Conservation (phyloP, 129 eudicot species). For the Artemisia annua region DNA sequence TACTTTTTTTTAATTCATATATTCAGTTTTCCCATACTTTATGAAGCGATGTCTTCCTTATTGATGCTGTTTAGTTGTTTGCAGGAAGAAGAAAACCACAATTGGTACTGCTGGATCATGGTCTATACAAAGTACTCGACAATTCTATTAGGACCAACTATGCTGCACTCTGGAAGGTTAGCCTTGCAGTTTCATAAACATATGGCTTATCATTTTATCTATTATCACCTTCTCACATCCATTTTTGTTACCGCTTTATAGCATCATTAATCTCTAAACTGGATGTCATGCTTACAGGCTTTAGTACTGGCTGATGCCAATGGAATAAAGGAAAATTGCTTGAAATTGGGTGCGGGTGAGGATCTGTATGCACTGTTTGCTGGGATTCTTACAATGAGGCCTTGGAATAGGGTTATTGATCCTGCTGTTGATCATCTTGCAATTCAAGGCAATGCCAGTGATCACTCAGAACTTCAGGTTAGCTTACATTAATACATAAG, state of each 20-base stretch:
- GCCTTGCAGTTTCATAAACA: neutral
- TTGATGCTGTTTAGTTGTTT: constrained; percentile 4
- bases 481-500: neutral
- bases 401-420: constrained; percentile 86
- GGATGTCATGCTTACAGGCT: constrained; percentile 49
- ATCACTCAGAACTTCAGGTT: constrained; percentile 91
- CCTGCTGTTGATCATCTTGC: constrained; percentile 87
- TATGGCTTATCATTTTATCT: neutral
- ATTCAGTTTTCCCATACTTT: neutral
- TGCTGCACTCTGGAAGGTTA: constrained; percentile 94
- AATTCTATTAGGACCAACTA: constrained; percentile 59
- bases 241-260: neutral
- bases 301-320: constrained; percentile 79
- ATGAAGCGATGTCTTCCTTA: no score
- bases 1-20: neutral
- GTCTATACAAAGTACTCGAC: constrained; percentile 89
- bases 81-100: constrained; percentile 85
- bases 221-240: no score
- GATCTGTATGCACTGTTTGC: constrained; percentile 89
- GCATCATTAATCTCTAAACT: neutral
- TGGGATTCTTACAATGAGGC: constrained; percentile 93
- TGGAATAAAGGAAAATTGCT: constrained; percentile 72
- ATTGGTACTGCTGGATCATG: constrained; percentile 88
- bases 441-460: constrained; percentile 60
- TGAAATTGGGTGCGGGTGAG: constrained; percentile 89